Evolutionary conservation across 805 yeast species (phyloP), one percentile per base, ranked within the genome.

Genomic region (Metschnikowia continentalis): DNA sequence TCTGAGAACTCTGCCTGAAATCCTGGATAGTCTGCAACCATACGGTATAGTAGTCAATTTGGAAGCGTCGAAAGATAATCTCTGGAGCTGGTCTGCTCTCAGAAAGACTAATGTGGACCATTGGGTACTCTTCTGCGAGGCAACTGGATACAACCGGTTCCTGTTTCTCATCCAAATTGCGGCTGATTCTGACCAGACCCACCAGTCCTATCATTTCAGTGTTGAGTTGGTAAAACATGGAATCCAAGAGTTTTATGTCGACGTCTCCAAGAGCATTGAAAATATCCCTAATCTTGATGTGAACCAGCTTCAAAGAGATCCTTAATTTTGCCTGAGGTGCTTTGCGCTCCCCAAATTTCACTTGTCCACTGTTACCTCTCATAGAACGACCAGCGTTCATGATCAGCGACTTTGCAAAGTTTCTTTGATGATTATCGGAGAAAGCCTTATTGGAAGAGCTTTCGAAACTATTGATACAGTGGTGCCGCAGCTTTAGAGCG

Each of bases 21-120:
- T 38, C 49, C 32, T 54, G 54, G 23, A 42, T 15, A 40, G 11
- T 14, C 5, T 69, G 54, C 15, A 86, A 51, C 86, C 91, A 81
- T 22, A 69, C 65, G 0, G 90, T 81, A 57, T 82, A 78, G 57
- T 86, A 87, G 38, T 83, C 81, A 2, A 85, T 6, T 5, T 69
- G 56, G 11, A 80, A 48, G 51, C 83, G 80, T 35, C 79, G 70
- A 20, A 85, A 54, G 41, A 73, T 69, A 1, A 82, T 56, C 26
- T 76, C 79, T 5, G 76, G 47, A 2, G 62, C 63, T 10, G 69
- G 67, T 5, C 67, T 68, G 8, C 67, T 64, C 11, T 68, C 32
- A 5, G 40, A 36, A 15, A 5, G 51, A 46, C 51, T 58, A 15
- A 69, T 51, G 17, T 65, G 47, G 6, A 68, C 49, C 54, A 66